A percentile compares a stretch with the other conserved stretches of the same genome.
Conservation (phyloP, 2,329 filamentous ascomycete species). For the Arthrobotrys iridis region DNA sequence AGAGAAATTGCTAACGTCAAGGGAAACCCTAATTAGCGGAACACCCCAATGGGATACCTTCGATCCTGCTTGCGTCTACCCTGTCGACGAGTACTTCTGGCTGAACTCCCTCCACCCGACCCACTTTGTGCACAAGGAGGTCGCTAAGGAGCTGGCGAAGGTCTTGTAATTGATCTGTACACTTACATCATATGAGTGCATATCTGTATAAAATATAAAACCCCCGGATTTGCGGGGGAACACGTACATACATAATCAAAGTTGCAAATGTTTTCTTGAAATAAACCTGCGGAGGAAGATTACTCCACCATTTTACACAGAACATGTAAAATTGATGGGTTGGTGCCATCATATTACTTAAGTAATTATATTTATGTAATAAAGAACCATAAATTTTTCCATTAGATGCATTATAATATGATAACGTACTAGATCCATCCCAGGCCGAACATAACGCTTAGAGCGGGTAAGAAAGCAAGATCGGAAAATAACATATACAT, state of each 20-base stretch:
- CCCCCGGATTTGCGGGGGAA: neutral
- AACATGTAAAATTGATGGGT: neutral
- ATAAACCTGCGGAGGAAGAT: neutral
- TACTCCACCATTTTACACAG: neutral
- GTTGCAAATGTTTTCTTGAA: too few species aligned
- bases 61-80: slow-evolving; percentile 65
- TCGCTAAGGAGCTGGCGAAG: slow-evolving; percentile 66
- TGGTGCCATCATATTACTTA: too few species aligned
- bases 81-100: slow-evolving; percentile 74
- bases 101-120: slow-evolving; percentile 73
- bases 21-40: slow-evolving; percentile 62
- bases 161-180: slow-evolving; percentile 60
- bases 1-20: slow-evolving; percentile 59
- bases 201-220: neutral
- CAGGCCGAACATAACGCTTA: neutral
- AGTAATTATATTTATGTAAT: neutral
- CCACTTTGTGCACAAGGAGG: slow-evolving; percentile 70
- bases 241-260: neutral
- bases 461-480: neutral
- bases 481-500: neutral
- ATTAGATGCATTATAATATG: slow-evolving; percentile 4
- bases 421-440: neutral
- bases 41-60: slow-evolving; percentile 63
- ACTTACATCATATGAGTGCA: too few species aligned
- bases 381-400: neutral